These are phyloP conservation scores for Tuber borchii DNA, from an alignment of 495 filamentous ascomycete species.

Conservation along the genomic window DNA sequence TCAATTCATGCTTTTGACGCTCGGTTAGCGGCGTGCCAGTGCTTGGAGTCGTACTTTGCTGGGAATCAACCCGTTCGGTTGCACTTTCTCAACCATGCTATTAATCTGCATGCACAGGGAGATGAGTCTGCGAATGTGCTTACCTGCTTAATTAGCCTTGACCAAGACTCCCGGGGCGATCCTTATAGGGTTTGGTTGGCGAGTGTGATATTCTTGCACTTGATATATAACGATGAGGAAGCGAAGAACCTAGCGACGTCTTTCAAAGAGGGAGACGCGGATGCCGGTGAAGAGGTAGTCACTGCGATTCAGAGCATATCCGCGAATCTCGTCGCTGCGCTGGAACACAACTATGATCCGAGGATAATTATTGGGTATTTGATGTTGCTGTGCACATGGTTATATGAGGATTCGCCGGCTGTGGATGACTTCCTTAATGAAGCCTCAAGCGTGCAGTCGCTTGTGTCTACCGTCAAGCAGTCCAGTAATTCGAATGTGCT, in stretches of 20 bases:
- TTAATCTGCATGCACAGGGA: conserved; percentile 74
- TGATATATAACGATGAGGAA: conserved; percentile 74
- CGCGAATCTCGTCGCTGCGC: conserved; percentile 67
- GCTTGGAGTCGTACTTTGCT: conserved; percentile 83
- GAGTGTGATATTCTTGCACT: conserved; percentile 76
- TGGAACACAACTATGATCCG: conserved; percentile 71
- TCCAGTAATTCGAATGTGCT: conserved; percentile 55
- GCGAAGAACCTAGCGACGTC: conserved; percentile 73
- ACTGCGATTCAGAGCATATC: conserved; percentile 85
- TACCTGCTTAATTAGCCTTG: conserved; percentile 60
- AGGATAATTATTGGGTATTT: conserved; percentile 78
- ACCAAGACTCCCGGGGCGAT: conserved; percentile 56
- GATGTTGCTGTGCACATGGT: conserved; percentile 86
- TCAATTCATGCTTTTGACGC: conserved; percentile 65
- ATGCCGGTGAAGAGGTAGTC: conserved; percentile 87
- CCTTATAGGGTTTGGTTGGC: conserved; percentile 92
- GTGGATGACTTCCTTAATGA: conserved; percentile 94
- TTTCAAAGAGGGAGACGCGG: conserved; percentile 82
- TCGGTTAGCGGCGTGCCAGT: conserved; percentile 77
- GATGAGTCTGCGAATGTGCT: conserved; percentile 84
- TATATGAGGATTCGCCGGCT: conserved; percentile 85
- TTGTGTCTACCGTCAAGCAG: conserved; percentile 61
- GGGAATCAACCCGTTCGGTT: conserved; percentile 53
- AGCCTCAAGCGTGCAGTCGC: conserved; percentile 80
- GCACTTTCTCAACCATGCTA: conserved; percentile 82